Evolutionary conservation across 2,329 filamentous ascomycete genomes (phyloP).

Genomic region (Chlorencoelia australis): DNA sequence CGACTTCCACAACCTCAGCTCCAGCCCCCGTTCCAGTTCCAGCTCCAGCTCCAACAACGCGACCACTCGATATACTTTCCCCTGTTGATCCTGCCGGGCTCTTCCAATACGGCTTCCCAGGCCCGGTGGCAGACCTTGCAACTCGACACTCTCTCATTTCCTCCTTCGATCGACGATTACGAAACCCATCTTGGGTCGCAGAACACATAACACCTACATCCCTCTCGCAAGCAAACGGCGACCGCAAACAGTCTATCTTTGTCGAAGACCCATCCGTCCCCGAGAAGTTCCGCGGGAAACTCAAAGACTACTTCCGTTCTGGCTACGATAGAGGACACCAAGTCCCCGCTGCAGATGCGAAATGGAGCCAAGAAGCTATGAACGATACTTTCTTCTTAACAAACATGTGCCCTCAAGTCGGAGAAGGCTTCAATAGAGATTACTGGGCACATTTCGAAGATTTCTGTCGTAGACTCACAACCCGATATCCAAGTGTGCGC

Average conservation of each 20-base stretch:
- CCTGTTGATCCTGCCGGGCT: conserved; percentile 66
- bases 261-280: conserved; percentile 73
- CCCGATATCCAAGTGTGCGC: conserved; percentile 73
- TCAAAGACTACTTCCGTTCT: conserved; percentile 89
- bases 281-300: conserved; percentile 74
- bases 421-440: conserved; percentile 95
- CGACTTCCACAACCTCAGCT: conserved; percentile 20
- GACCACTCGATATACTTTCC: conserved; percentile 26
- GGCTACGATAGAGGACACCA: conserved; percentile 96
- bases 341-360: conserved; percentile 90
- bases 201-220: conserved; percentile 94
- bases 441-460: conserved; percentile 99
- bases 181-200: conserved; percentile 90
- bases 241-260: conserved; percentile 77
- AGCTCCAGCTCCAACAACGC: conserved; percentile 18
- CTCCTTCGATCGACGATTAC: conserved; percentile 77
- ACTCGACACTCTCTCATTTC: conserved; percentile 69
- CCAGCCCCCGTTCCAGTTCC: conserved; percentile 20
- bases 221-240: conserved; percentile 61
- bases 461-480: conserved; percentile 79
- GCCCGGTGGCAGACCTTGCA: conserved; percentile 76
- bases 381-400: conserved; percentile 85
- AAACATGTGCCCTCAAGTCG: conserved; percentile 98
- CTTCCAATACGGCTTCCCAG: conserved; percentile 85
- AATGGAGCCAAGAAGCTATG: conserved; percentile 92